A percentile compares a stretch with the other conserved stretches of the same genome.
Evolutionary conservation across 441 rosid genomes (phyloP).

Genomic region (Adansonia grandidieri): DNA sequence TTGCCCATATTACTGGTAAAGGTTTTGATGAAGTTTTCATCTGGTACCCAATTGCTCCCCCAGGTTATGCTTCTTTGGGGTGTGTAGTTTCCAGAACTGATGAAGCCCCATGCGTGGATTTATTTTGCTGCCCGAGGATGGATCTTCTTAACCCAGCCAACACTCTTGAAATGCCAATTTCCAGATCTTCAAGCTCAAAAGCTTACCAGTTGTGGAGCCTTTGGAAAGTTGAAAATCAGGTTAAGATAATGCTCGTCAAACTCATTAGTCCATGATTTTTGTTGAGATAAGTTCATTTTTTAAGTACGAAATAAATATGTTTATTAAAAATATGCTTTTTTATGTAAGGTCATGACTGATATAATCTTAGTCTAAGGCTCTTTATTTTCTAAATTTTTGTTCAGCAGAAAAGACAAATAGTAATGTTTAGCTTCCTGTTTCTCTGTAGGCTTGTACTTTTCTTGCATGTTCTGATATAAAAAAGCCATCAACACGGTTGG

Average conservation of each 20-base stretch:
- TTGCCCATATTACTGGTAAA: conserved; percentile 82
- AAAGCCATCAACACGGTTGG: conserved; percentile 82
- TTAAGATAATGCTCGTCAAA: conserved; percentile 34
- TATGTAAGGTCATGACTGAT: conserved; percentile 1
- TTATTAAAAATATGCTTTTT: neutral
- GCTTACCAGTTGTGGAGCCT: conserved; percentile 92
- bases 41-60: conserved; percentile 98
- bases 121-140: conserved; percentile 90
- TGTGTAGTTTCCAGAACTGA: conserved; percentile 85
- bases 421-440: conserved; percentile 33
- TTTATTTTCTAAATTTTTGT: conserved; percentile 26
- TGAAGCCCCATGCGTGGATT: conserved; percentile 69
- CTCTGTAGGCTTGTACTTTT: conserved; percentile 92
- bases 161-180: conserved; percentile 73
- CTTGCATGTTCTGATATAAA: conserved; percentile 91
- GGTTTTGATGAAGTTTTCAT: conserved; percentile 91
- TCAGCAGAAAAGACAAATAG: conserved; percentile 18
- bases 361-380: conserved; percentile 23
- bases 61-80: conserved; percentile 94
- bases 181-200: conserved; percentile 82
- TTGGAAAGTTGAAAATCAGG: conserved; percentile 99
- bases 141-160: conserved; percentile 90
- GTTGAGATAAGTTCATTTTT: neutral
- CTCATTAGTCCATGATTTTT: conserved; percentile 17
- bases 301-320: conserved; percentile 20